Evolutionary conservation across 2,329 filamentous ascomycete genomes (phyloP), one percentile per base, ranked within the genome.

Genomic region (Juglanconis oblonga): DNA sequence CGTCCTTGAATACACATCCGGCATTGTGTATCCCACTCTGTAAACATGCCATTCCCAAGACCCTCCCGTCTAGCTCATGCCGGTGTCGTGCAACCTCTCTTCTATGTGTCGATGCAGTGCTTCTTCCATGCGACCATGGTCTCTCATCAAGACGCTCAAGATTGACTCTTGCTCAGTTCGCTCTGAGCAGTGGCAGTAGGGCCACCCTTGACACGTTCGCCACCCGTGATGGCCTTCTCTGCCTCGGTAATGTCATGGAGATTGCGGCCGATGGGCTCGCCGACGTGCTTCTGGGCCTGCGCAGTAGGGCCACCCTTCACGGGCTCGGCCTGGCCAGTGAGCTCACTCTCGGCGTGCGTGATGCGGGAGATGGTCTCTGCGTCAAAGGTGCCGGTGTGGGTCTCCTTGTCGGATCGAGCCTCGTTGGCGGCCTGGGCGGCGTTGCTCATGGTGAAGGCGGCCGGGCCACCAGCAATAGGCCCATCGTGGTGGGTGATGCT

Each of bases 241-340:
- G 73, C 76, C 47, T 71, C 69, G 8, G 73, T 76, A 62, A 78
- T 77, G 60, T 76, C 74, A 60, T 73, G 71, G 1, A 78, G 65
- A 49, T 70, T 69, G 59, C 73, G 55, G 3, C 67, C 73, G 51
- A 78, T 71, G 40, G 66, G 58, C 58, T 73, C 68, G 32, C 66
- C 66, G 35, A 66, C 67, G 57, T 78, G 75, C 45, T 70, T 70
- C 65, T 79, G 76, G 0, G 76, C 76, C 51, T 71, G 69, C 4
- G 76, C 74, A 0, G 75, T 78, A 1, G 76, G 76, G 1, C 76
- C 76, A 6, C 70, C 71, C 55, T 68, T 66, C 2, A 72, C 67
- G 7, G 76, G 75, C 7, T 67, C 57, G 4, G 69, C 67, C 58
- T 69, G 64, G 13, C 74, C 70, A 0, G 76, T 77, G 50, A 77